Evolutionary conservation across 2,329 filamentous ascomycete species (phyloP), one percentile per base, ranked within the genome.

Genomic region (Nemania bipapillata): DNA sequence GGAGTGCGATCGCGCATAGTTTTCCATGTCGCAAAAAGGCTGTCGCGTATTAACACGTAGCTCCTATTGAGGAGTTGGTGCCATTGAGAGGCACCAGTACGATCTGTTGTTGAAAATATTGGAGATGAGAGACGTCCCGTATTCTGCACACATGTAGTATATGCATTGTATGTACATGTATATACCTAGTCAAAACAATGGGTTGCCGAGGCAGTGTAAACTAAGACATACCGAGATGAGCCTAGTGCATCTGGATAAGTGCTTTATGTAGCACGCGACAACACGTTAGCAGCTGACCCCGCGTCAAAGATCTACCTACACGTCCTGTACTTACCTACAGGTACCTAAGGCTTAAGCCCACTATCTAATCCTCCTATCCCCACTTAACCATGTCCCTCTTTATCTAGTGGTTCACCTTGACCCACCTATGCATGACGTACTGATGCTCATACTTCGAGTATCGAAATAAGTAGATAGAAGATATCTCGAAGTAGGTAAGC

Each of bases 341-440:
- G 30, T 32, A 32, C 4, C 30, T 32, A 4, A 32, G 4, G 30
- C 9, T 4, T 32, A 4, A 9, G 9, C 30, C 30, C 30, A 32
- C 30, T 32, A n/a, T n/a, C n/a, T n/a, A n/a, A n/a, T n/a, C n/a
- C n/a, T n/a, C n/a, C n/a, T n/a, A n/a, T n/a, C n/a, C n/a, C n/a
- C n/a, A n/a, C n/a, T n/a, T n/a, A n/a, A n/a, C n/a, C n/a, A n/a
- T n/a, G n/a, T n/a, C n/a, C n/a, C n/a, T n/a, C n/a, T n/a, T n/a
- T n/a, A n/a, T n/a, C n/a, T n/a, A n/a, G n/a, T n/a, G n/a, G n/a
- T n/a, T n/a, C n/a, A n/a, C n/a, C n/a, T n/a, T n/a, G n/a, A n/a
- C n/a, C n/a, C n/a, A n/a, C 12, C 50, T 54, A 4, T 63, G 32
- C 66, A 69, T 69, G 66, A 69, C 66, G 63, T 66, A 58, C 22